Evolutionary conservation across 306 rosid species (phyloP), one percentile per base, ranked within the genome.

Genomic region (Cercis canadensis): DNA sequence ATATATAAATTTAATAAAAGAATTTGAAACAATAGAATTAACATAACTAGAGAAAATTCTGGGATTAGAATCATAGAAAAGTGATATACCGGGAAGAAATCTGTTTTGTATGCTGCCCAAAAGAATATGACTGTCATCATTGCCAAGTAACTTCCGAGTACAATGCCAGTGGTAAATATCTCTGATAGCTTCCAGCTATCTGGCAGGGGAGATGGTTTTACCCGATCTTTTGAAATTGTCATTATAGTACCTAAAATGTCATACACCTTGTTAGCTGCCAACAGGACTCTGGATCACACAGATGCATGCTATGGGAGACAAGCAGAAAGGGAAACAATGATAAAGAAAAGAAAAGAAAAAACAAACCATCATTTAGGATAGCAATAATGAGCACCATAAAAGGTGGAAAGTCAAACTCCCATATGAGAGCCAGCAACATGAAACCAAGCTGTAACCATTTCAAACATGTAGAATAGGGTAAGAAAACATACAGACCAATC

Each of bases 101-200:
- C 45, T 29, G 98, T 94, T 74, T 94, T 94, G 81, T 84, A 94
- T 40, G 98, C 96, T 37, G 85, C 96, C 97, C 97, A 94, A 72
- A 94, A 94, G 89, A 94, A 94, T 86, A 94, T 94, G 15, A 94
- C 98, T 8, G 98, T 94, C 95, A 94, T 94, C 92, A 94, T 86
- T 74, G 98, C 98, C 87, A 94, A 78, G 90, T 94, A 94, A 81
- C 92, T 84, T 56, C 98, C 98, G 0, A 94, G 98, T 49, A 94
- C 80, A 65, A 94, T 18, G 29, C 98, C 98, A 33, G 98, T 94
- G 39, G 98, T 81, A 76, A 94, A 94, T 82, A 94, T 94, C 82
- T 94, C 98, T 0, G 96, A 68, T 58, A 94, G 86, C 81, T 94
- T 94, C 98, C 98, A 94, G 85, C 97, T 94, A 89, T 94, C 98